A percentile compares a stretch with the other conserved stretches of the same genome.
These are phyloP conservation scores for Coccinonectria pachysandricola DNA, from an alignment of 2,329 filamentous ascomycete genomes.

Conservation along the genomic window DNA sequence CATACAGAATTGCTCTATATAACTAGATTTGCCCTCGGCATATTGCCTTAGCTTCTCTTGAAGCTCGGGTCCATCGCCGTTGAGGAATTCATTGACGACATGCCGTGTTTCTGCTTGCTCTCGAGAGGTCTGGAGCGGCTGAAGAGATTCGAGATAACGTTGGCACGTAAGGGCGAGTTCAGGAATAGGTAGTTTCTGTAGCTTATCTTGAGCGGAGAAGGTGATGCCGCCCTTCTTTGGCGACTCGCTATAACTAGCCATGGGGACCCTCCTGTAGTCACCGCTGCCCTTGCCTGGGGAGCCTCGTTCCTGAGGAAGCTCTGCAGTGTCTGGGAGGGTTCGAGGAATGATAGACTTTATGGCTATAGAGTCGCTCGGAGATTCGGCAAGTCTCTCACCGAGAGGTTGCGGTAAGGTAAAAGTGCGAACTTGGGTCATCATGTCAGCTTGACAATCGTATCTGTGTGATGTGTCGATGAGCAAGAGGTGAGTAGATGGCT, in stretches of 20 bases:
- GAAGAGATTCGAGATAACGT: slow-evolving; percentile 69
- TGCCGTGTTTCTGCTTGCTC: slow-evolving; percentile 76
- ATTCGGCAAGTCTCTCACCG: slow-evolving; percentile 53
- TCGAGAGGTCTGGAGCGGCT: slow-evolving; percentile 67
- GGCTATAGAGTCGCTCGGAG: slow-evolving; percentile 15
- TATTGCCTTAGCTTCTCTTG: slow-evolving; percentile 88
- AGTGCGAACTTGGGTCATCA: slow-evolving; percentile 27
- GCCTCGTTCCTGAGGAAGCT: slow-evolving; percentile 13
- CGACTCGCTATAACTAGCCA: slow-evolving; percentile 42
- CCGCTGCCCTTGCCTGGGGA: slow-evolving; percentile 17
- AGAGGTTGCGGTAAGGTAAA: slow-evolving; percentile 59
- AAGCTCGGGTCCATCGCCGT: slow-evolving; percentile 67
- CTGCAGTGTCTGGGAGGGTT: slow-evolving; percentile 27
- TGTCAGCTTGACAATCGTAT: slow-evolving; percentile 18
- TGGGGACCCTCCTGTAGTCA: slow-evolving; percentile 36
- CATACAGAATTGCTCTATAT: slow-evolving; percentile 96
- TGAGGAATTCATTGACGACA: slow-evolving; percentile 75
- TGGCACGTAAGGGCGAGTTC: slow-evolving; percentile 69
- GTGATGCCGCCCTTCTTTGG: slow-evolving; percentile 64
- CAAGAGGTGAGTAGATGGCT: slow-evolving; percentile 66
- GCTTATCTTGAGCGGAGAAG: slow-evolving; percentile 76
- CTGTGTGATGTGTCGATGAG: too few relatives aligned
- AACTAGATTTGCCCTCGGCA: slow-evolving; percentile 82
- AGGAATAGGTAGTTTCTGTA: slow-evolving; percentile 88
- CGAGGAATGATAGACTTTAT: slow-evolving; percentile 25